A percentile compares a stretch with the other conserved stretches of the same genome.
phyloP scores from a whole-genome alignment of 768 basidiomycete species.

The Stropharia rugosoannulata region DNA sequence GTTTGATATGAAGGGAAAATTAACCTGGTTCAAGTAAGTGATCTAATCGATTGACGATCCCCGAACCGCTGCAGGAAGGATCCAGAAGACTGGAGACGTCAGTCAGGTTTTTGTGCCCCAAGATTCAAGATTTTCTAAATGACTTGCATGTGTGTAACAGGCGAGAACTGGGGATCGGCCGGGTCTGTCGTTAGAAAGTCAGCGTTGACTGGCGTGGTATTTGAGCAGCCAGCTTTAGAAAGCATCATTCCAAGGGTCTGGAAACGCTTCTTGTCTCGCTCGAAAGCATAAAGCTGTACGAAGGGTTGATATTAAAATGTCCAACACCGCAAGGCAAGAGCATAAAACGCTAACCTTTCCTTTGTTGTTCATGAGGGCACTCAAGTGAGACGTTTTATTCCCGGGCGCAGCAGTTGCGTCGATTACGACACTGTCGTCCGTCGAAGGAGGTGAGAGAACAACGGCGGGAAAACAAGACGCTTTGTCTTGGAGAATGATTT shows the following conservation, averaged over 20 bases:
- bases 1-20: constrained; percentile 14
- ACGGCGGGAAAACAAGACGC: constrained; percentile 95
- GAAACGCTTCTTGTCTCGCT: constrained; percentile 81
- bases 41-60: constrained; percentile 88
- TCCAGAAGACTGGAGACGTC: constrained; percentile 69
- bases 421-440: constrained; percentile 60
- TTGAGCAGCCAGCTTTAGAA: constrained; percentile 76
- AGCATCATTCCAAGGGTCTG: constrained; percentile 85
- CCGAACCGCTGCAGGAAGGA: constrained; percentile 95
- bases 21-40: constrained; percentile 75
- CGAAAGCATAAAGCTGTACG: constrained; percentile 79
- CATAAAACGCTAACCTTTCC: constrained; percentile 59
- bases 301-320: background rate
- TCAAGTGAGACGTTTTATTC: constrained; percentile 95
- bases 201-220: constrained; percentile 69
- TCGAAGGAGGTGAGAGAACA: constrained; percentile 73
- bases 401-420: constrained; percentile 97
- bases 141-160: constrained; percentile 85
- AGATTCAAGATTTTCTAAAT: constrained; percentile 1
- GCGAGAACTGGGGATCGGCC: constrained; percentile 52
- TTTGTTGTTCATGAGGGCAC: constrained; percentile 80
- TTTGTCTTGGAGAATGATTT: constrained; percentile 94
- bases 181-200: constrained; percentile 89
- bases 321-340: background rate
- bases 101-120: background rate